These are phyloP conservation scores for Forsythia suspensa DNA, from an alignment of 257 asterid species.

Conservation along the genomic window DNA sequence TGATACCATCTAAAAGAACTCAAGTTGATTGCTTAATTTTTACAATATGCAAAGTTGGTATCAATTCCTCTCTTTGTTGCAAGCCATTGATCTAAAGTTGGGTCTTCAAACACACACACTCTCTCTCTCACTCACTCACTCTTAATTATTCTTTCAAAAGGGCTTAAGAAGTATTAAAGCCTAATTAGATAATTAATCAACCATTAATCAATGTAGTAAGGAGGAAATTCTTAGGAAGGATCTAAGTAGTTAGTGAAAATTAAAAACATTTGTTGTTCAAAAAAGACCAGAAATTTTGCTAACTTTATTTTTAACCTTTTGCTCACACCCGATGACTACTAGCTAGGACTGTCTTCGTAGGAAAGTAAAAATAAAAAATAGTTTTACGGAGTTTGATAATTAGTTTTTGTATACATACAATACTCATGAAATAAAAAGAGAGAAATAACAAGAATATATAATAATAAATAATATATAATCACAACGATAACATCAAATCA, in stretches of 20 bases:
- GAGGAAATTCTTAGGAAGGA: not conserved
- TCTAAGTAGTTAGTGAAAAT: not conserved
- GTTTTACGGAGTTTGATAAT: no score
- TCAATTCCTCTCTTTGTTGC: conserved; percentile 37
- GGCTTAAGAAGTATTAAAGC: conserved; percentile 13
- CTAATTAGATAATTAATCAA: not conserved
- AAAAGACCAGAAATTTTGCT: not conserved
- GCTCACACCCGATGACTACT: not conserved
- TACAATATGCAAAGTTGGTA: conserved; percentile 50
- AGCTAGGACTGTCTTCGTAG: no score
- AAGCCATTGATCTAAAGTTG: conserved; percentile 21
- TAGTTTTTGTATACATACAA: no score
- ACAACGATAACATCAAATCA: no score
- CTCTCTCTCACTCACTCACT: not conserved
- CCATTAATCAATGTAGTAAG: not conserved
- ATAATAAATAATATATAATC: no score
- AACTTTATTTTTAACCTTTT: not conserved
- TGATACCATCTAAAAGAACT: conserved; percentile 28
- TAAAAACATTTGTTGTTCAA: no score
- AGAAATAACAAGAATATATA: no score
- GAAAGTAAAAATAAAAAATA: no score
- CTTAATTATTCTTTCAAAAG: conserved; percentile 22
- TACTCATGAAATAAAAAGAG: no score
- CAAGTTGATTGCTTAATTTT: conserved; percentile 42
- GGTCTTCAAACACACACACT: conserved; percentile 19